Base-by-base conservation (phyloP, 805 yeast genomes). In the Wickerhamia fluorescens region DNA sequence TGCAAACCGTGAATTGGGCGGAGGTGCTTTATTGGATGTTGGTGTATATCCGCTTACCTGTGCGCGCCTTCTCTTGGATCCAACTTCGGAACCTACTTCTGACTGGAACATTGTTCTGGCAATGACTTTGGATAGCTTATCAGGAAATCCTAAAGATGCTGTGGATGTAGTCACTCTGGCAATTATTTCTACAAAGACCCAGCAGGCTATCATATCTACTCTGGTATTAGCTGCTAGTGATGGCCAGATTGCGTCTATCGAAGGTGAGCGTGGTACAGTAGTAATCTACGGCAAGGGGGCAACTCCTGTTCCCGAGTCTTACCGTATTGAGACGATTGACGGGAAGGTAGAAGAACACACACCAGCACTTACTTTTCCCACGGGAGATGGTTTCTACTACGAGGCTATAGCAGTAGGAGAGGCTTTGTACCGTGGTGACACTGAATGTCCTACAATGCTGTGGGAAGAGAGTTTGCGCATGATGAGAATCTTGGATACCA, bases 381-480 rank as follows among this genome's bases (percentile, higher is more conserved):
- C 60, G 3, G 65, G 58, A 25, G 46, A 53, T 27, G 81, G 81
- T 0, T 66, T 72, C 45, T 68, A 67, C 40, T 66, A 65, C 46
- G 79, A 74, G 49, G 78, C 78, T 1, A 66, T 71, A 40, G 75
- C 70, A 4, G 65, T 63, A 17, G 78, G 73, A 3, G 47, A 57
- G 26, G 70, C 64, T 30, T 51, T 74, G 23, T 30, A 43, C 5
- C 51, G 46, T 10, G 72, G 73, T 8, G 54, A 49, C 30, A 40
- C 45, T 10, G 57, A 61, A 36, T 59, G 61, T 34, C 47, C 40
- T 12, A 25, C 45, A 3, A 49, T 61, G 44, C 66, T 76, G 3
- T 58, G 56, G 45, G 58, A 44, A 4, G 79, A 75, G 49, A 58
- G 71, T 18, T 38, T 67, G 21, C 43, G 61, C 27, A 65, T 72